Evolutionary conservation across 129 eudicot genomes (phyloP).

Genomic region (Chrysanthemum lavandulifolium): DNA sequence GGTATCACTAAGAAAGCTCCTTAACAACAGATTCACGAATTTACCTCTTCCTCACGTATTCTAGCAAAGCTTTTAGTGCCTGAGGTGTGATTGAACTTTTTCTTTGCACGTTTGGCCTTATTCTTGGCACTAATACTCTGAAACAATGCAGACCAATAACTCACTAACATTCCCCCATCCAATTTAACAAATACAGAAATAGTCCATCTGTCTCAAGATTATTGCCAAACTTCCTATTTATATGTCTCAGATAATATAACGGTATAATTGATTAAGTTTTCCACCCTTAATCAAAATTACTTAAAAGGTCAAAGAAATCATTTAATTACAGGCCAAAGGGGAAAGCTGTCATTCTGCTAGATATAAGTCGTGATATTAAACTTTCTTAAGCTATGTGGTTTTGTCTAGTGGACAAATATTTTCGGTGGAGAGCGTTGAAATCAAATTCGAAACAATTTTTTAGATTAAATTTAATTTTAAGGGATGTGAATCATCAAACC

Average conservation of each 20-base stretch:
- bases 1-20: neutral
- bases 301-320: too few species aligned
- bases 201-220: too few species aligned
- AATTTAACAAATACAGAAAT: neutral
- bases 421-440: too few species aligned
- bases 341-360: too few species aligned
- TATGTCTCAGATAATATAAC: too few species aligned
- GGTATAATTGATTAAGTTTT: too few species aligned
- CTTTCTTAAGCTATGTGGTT: too few species aligned
- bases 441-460: neutral
- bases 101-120: conserved; percentile 48
- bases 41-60: conserved; percentile 54
- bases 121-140: conserved; percentile 52
- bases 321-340: too few species aligned
- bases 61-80: conserved; percentile 61
- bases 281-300: too few species aligned
- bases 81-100: conserved; percentile 39
- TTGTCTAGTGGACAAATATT: too few species aligned
- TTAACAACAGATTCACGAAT: neutral
- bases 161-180: neutral
- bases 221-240: too few species aligned
- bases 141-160: neutral
- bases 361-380: too few species aligned
- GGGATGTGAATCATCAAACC: conserved; percentile 30
- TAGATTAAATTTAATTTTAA: neutral